Evolutionary conservation across 768 basidiomycete species (phyloP), one percentile per base, ranked within the genome.

Genomic region (Suillus weaverae): DNA sequence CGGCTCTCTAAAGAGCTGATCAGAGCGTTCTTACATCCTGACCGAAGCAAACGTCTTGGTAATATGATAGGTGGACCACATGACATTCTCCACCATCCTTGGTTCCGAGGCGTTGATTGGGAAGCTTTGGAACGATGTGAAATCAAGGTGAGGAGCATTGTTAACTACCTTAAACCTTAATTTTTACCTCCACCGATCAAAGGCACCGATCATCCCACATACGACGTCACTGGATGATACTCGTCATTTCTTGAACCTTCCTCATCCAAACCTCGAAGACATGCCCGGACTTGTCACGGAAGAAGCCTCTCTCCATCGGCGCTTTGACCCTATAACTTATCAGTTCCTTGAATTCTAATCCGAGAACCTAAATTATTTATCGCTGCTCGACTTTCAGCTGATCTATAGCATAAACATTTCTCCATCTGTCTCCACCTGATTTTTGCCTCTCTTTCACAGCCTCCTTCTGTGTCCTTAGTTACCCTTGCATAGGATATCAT

Each of bases 41-140:
- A 99, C 77, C 88, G 95, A 68, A 91, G 86, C 63, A 92, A 96
- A 74, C 86, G 97, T 48, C 79, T 98, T 32, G 97, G 97, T 8
- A 98, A 99, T 74, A 86, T 98, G 79, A 90, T 89, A 50, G 93
- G 94, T 43, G 97, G 95, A 5, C 88, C 95, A 5, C 88, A 93
- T 68, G 97, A 97, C 77, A 87, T 99, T 44, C 84, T 96, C 68
- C 86, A 89, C 61, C 96, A 99, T 76, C 86, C 92, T 0, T 99
- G 96, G 96, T 98, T 98, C 81, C 84, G 89, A 74, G 95, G 95
- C 16, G 95, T 97, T 41, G 94, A 96, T 72, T 97, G 95, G 95
- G 88, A 86, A 65, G 91, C 92, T 3, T 78, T 97, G 48, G 92
- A 94, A 73, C 85, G 90, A 41, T 86, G 91, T 62, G 91, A 95